phyloP scores from a whole-genome alignment of 2,329 filamentous ascomycete species.

The Penicillium sp. region DNA sequence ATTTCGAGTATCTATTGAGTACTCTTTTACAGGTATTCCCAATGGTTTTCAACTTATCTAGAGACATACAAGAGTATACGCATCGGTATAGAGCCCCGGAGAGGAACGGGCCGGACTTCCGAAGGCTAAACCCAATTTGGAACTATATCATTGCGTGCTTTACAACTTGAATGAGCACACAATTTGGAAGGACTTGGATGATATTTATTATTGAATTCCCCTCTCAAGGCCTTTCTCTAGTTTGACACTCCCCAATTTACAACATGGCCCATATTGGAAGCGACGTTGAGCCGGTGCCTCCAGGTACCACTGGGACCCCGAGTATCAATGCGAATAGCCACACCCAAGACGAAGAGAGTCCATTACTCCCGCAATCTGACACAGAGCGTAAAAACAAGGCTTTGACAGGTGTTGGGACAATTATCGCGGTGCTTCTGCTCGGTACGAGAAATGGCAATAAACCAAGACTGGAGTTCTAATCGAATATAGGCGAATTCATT shows the following conservation, averaged over 20 bases:
- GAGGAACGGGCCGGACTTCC: too few species aligned
- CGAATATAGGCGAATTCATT: slow-evolving; percentile 57
- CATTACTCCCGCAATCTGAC: slow-evolving; percentile 8
- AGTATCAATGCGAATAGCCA: background rate
- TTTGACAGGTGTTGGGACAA: slow-evolving; percentile 18
- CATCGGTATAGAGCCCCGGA: too few species aligned
- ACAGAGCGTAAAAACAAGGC: slow-evolving; percentile 5
- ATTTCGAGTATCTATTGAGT: too few species aligned
- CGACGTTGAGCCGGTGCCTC: background rate
- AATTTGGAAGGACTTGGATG: background rate
- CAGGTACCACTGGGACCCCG: background rate
- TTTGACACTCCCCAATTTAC: background rate
- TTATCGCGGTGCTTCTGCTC: slow-evolving; percentile 28
- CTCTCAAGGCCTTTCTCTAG: too few species aligned
- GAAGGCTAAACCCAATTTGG: background rate
- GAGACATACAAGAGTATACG: too few species aligned
- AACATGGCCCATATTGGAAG: slow-evolving; percentile 10
- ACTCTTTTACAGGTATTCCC: too few species aligned
- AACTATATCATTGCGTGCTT: slow-evolving; percentile 13
- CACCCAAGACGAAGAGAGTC: slow-evolving; percentile 16
- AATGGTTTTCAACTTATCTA: too few species aligned
- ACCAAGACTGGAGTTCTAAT: background rate
- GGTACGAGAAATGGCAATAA: slow-evolving; percentile 12
- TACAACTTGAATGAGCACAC: slow-evolving; percentile 16
- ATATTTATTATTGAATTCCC: background rate